Evolutionary conservation across 2,329 filamentous ascomycete genomes (phyloP), one percentile per base, ranked within the genome.

Genomic region (Ophiocordyceps sinensis): DNA sequence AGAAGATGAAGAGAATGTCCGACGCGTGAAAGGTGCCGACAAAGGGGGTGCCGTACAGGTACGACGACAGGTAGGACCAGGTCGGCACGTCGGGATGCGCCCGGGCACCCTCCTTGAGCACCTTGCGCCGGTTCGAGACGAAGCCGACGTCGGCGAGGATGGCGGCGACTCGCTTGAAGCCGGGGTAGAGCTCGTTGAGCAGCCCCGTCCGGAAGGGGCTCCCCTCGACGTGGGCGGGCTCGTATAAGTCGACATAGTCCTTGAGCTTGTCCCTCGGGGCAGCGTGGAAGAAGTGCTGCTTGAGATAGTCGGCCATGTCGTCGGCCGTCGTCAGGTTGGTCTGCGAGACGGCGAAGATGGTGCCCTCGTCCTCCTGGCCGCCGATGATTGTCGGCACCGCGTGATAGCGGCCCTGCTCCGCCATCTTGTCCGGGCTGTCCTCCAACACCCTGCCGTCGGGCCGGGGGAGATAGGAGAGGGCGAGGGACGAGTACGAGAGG

Each of bases 321-420:
- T 61, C 60, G 0, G 68, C 75, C 1, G 69, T 80, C 10, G 74
- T 82, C 39, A 88, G 62, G 54, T 87, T 85, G 26, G 60, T 54
- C 47, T 84, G 80, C 55, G 80, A 79, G 30, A 88, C 65, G 5
- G 77, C 67, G 54, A 88, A 86, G 3, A 88, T 58, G 0, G 83
- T 86, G 15, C 83, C 82, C 57, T 89, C 83, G 53, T 89, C 84
- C 63, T 88, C 82, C 57, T 86, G 81, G 53, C 85, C 73, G 32
- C 84, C 82, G 34, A 82, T 71, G 47, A 71, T 71, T 61, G 67
- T 64, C 29, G 68, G 67, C 2, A 71, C 67, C 1, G 64, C 60
- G 15, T 67, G 56, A 43, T 68, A 70, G 5, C 68, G 66, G 13
- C 78, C 75, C 0, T 55, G 51, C 3, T 49, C 41, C 1, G 71